Evolutionary conservation across 2,329 filamentous ascomycete species (phyloP).

Genomic region (Diaporthe amygdali): DNA sequence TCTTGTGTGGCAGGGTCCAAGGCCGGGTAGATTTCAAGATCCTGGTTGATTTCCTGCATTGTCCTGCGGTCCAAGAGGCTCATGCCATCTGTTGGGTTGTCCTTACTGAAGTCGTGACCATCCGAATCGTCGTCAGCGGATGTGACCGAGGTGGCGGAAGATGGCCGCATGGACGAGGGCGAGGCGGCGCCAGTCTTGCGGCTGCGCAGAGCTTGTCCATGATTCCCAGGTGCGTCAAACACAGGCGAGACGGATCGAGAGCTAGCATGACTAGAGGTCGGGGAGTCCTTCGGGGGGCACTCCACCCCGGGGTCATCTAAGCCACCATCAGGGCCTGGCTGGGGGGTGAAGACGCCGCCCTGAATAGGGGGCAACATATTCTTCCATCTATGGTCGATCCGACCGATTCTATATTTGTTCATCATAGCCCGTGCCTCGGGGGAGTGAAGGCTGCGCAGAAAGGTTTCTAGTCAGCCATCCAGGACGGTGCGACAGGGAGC

Average conservation of each 20-base stretch:
- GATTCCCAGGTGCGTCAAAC: slow-evolving; percentile 48
- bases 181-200: slow-evolving; percentile 34
- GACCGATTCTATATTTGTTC: slow-evolving; percentile 82
- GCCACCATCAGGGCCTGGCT: slow-evolving; percentile 42
- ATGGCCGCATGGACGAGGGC: slow-evolving; percentile 34
- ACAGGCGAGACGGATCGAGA: slow-evolving; percentile 56
- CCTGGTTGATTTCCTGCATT: slow-evolving; percentile 74
- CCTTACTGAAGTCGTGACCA: slow-evolving; percentile 25
- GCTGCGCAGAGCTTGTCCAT: slow-evolving; percentile 41
- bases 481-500: background rate
- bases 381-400: slow-evolving; percentile 78
- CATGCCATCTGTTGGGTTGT: slow-evolving; percentile 53
- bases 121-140: slow-evolving; percentile 46
- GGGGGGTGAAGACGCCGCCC: slow-evolving; percentile 75
- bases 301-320: slow-evolving; percentile 30
- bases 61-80: slow-evolving; percentile 77
- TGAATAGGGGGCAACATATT: slow-evolving; percentile 94
- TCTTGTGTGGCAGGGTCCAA: slow-evolving; percentile 77
- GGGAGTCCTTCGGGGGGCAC: slow-evolving; percentile 21
- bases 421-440: slow-evolving; percentile 76
- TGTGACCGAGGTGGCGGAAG: slow-evolving; percentile 67
- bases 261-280: slow-evolving; percentile 26
- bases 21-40: slow-evolving; percentile 80
- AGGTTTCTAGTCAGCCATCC: slow-evolving; percentile 4
- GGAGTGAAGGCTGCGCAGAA: slow-evolving; percentile 74